Base-by-base conservation (phyloP, 192 early-diverging fungal species). In the Irineochytrium annulatum region DNA sequence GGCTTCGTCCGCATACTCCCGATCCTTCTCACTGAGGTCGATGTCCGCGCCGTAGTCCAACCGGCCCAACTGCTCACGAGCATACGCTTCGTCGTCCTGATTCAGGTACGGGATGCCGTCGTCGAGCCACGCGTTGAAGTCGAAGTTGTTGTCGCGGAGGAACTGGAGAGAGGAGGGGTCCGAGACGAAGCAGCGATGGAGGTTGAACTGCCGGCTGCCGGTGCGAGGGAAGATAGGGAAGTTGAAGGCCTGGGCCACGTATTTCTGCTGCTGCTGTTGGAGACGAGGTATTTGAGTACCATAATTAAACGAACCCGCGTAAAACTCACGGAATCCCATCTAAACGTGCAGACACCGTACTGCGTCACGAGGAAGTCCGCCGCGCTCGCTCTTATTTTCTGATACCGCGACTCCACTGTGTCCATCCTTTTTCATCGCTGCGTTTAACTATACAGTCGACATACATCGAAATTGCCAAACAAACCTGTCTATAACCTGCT, bases 101-200 rank as follows among this genome's bases (percentile, higher is more conserved):
- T 79, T 90, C 43, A 86, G 52, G 56, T 82, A 92, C 0, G 89
- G 86, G 24, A 93, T 84, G n/a, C 92, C 91, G 56, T 81, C 64
- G 16, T n/a, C 8, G 37, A 93, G 84, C 77, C 90, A 89, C 54
- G 92, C 91, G 75, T 94, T 93, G 39, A 98, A 94, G 59, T 95
- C 90, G 72, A 98, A 95, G 1, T 80, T 74, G 70, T 87, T 86
- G 3, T 77, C 67, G 3, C 71, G 52, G 30, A 98, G 72, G 63
- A 98, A 98, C 43, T 85, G 78, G 24, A 98, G 64, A 27, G 77
- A 76, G 17, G 74, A 70, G 44, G 74, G 65, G 55, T 84, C 75
- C 58, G 65, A 74, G 0, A 63, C 49, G 67, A 85, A 82, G 35
- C 70, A 69, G 11, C 77, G 64, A 29, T 89, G 81, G 8, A 82